Base-by-base conservation (phyloP, 768 basidiomycete species). In the Galerina marginata region DNA sequence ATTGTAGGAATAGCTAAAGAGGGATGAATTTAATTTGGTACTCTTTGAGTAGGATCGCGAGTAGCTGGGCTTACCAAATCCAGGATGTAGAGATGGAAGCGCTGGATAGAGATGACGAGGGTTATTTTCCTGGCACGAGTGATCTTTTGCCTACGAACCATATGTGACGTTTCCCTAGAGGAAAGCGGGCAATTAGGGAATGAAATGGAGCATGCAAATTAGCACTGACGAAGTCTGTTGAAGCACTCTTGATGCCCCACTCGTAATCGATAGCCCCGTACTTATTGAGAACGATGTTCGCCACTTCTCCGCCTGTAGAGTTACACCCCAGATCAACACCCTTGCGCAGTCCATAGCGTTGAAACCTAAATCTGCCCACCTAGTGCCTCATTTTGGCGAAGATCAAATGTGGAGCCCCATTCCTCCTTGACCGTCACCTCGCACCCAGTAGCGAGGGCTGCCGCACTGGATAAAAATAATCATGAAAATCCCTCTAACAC, bases 221-320 rank as follows among this genome's bases (percentile, higher is more conserved):
- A 7, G 23, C 5, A 76, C 89, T 77, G 65, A 92, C 92, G 63
- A 94, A 93, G 70, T 93, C 92, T 2, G 92, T 93, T 4, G 91
- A 93, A 11, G 90, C 92, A 46, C 81, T 81, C 5, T 77, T 74
- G 65, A 89, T 89, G 45, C 91, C 87, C 81, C 84, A 87, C 60
- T 83, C 81, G 66, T 86, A 83, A 69, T 89, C 86, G 56, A 89
- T 78, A 2, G 74, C 73, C 0, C 88, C 90, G 59, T 86, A 89
- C 56, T 84, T 84, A 61, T 83, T 86, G 15, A 80, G 73, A 37
- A 86, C 80, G 40, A 90, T 79, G 49, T 83, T 81, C 0, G 84
- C 85, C 36, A 91, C 87, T 68, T 90, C 89, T 12, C 78, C 80
- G 2, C 86, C 91, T 92, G 56, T 20, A 52, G 16, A 45, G 33